Evolutionary conservation across 306 rosid species (phyloP), one percentile per base, ranked within the genome.

Genomic region (Castanopsis chinensis): DNA sequence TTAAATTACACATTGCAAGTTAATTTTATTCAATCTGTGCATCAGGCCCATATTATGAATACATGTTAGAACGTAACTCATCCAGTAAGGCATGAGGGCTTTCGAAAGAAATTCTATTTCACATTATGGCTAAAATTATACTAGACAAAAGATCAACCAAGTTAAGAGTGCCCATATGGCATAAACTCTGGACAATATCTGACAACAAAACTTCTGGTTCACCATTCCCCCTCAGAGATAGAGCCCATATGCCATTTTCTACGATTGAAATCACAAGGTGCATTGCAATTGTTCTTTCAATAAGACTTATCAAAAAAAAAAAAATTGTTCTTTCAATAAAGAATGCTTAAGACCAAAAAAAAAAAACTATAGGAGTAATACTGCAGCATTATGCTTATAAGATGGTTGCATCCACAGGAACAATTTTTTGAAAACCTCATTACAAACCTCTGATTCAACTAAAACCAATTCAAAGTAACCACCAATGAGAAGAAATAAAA

Each of bases 101-200:
- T 14, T 7, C 45, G 45, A 64, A 30, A 19, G 70, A 15, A 35
- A 63, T 15, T n/a, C 4, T 27, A 64, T 28, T 64, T 64, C 70
- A 64, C 70, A 49, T 71, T 20, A 53, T 14, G 53, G 57, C 18
- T 25, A 67, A 55, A 9, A 54, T 52, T 81, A 61, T 75, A 76
- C 79, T 60, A 64, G 51, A 60, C 75, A 59, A 3, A 57, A 55
- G 23, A 81, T 70, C 80, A 60, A 30, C 49, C 30, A 45, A 53
- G 80, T 70, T 68, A 60, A 56, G n/a, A n/a, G n/a, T n/a, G n/a
- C n/a, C n/a, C n/a, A n/a, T n/a, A n/a, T 15, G 27, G 65, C 65
- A 32, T 64, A 64, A 35, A 28, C 41, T 17, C 2, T 1, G 17
- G 9, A 30, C 6, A 27, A 15, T 10, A 64, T 30, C 45, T 32